These are phyloP conservation scores for Odonthalia washingtoniensis DNA, from an alignment of 31 red algal species.

Conservation along the genomic window DNA sequence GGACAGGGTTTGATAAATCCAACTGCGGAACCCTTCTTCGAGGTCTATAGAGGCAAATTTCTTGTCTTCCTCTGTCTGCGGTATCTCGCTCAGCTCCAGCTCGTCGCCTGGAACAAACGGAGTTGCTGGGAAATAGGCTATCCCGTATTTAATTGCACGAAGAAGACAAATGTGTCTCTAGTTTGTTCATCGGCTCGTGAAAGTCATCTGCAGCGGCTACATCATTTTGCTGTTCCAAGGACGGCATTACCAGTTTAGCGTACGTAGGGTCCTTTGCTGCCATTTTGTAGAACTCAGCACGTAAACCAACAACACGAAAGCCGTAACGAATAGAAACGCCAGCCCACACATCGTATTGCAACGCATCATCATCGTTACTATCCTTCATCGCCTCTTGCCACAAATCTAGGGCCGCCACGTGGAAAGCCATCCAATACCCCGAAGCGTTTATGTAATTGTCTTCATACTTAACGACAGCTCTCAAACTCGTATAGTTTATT, in stretches of 20 bases:
- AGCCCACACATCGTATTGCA: slow-evolving; percentile 42
- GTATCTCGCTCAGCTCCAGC: neutral
- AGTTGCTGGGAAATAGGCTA: neutral
- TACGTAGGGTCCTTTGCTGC: slow-evolving; percentile 23
- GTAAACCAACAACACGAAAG: slow-evolving; percentile 28
- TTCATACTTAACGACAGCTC: slow-evolving; percentile 36
- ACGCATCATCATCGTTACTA: slow-evolving; percentile 5
- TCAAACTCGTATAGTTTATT: neutral
- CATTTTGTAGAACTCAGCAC: slow-evolving; percentile 43
- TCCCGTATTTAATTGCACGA: slow-evolving; percentile 28
- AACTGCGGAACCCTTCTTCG: neutral
- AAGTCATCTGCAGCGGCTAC: slow-evolving; percentile 25
- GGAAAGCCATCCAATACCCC: slow-evolving; percentile 56
- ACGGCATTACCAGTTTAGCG: slow-evolving; percentile 42
- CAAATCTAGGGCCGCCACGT: slow-evolving; percentile 18
- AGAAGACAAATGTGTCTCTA: neutral
- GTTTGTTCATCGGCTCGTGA: slow-evolving; percentile 1
- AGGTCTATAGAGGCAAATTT: neutral
- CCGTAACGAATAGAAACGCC: slow-evolving; percentile 7
- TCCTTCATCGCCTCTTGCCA: slow-evolving; percentile 15
- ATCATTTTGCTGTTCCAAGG: slow-evolving; percentile 1
- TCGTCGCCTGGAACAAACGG: neutral
- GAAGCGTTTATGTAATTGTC: slow-evolving; percentile 52
- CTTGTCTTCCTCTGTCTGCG: slow-evolving; percentile 7
- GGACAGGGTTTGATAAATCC: slow-evolving; percentile 24